A percentile compares a stretch with the other conserved stretches of the same genome.
Conservation (phyloP, 2,329 filamentous ascomycete genomes). For the Apiospora phragmitis region DNA sequence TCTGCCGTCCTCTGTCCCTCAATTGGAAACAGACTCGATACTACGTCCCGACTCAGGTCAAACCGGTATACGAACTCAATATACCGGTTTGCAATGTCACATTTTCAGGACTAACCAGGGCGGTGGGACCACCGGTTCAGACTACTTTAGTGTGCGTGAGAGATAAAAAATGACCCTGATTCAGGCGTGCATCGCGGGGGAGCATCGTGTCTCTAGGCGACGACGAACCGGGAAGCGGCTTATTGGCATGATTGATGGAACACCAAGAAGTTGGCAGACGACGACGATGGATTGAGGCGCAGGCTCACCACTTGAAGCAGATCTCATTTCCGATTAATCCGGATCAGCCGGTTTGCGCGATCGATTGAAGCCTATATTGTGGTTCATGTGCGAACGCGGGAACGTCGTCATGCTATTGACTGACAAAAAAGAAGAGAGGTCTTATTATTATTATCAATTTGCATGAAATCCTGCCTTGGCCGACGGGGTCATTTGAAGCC, state of each 20-base stretch:
- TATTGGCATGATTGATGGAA: not conserved
- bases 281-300: not conserved
- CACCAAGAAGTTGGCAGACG: not conserved
- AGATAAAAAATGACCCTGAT: not conserved
- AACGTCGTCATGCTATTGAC: not conserved
- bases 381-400: not conserved
- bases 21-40: constrained; percentile 1
- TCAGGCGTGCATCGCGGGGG: not conserved
- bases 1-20: not conserved
- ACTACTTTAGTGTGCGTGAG: not conserved
- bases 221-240: not conserved
- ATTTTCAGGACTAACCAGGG: not conserved
- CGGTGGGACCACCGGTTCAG: not conserved
- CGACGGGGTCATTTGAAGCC: not conserved
- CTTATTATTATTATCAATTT: not conserved
- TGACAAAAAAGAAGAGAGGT: not conserved
- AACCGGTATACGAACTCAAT: not conserved
- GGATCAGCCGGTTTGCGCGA: not conserved
- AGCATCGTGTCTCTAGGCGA: not conserved
- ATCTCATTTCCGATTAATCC: not conserved
- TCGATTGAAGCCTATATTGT: not conserved
- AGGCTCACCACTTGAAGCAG: not conserved
- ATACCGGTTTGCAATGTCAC: not conserved
- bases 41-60: not conserved
- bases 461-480: constrained; percentile 2